Conservation (phyloP, 257 asterid species). For the Solanum bukasovii region DNA sequence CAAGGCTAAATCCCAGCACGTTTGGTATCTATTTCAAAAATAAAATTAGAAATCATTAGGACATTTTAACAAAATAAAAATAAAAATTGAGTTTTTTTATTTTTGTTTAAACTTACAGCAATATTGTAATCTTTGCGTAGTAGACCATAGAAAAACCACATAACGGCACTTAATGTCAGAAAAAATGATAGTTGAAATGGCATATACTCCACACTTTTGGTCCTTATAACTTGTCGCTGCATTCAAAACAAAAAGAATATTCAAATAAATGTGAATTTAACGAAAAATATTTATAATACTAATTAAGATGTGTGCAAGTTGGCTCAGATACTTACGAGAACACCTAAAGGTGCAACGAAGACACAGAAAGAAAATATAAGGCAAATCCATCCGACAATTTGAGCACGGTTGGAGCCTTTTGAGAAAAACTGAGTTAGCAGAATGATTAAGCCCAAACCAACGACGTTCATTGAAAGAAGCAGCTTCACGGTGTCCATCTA, state of each 20-base stretch:
- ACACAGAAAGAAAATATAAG: slow-evolving; percentile 56
- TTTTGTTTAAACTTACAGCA: slow-evolving; percentile 30
- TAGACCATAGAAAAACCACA: slow-evolving; percentile 66
- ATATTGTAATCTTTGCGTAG: slow-evolving; percentile 38
- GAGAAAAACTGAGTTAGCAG: slow-evolving; percentile 29
- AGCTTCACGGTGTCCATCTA: slow-evolving; percentile 47
- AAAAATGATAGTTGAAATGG: slow-evolving; percentile 59
- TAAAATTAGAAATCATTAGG: background rate
- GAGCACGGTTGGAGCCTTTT: slow-evolving; percentile 21
- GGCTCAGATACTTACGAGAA: slow-evolving; percentile 10
- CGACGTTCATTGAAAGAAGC: slow-evolving; percentile 19
- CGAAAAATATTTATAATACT: background rate
- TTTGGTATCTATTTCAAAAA: slow-evolving; percentile 37
- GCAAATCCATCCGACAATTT: slow-evolving; percentile 63
- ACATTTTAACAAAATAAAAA: too few relatives aligned
- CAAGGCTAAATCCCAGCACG: slow-evolving; percentile 56
- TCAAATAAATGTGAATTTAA: background rate
- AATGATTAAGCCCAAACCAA: slow-evolving; percentile 38
- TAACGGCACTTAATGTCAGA: slow-evolving; percentile 62
- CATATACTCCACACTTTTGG: slow-evolving; percentile 71
- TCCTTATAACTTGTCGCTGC: slow-evolving; percentile 48
- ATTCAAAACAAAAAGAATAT: background rate
- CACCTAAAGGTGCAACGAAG: slow-evolving; percentile 57
- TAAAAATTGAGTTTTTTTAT: too few relatives aligned
- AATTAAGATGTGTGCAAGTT: background rate